Base-by-base conservation (phyloP, 2,329 filamentous ascomycete species). In the Ploettnerulaceae sp. region DNA sequence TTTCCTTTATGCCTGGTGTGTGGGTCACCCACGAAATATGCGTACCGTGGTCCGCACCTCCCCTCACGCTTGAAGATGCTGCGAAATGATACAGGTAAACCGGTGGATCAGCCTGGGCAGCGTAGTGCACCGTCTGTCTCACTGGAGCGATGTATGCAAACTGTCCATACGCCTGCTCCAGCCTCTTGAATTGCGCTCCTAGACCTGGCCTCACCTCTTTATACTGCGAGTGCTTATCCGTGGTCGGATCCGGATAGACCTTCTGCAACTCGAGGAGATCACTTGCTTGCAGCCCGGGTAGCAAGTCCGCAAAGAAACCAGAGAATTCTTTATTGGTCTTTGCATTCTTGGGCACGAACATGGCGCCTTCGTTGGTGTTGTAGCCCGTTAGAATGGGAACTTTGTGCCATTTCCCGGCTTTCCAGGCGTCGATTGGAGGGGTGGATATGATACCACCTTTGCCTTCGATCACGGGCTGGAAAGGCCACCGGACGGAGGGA, bases 301-400 rank as follows among this genome's bases (percentile, higher is more conserved):
- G 72, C 7, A 89, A 72, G 0, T 65, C 68, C 0, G 65, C 61
- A 69, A 86, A 86, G 63, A 87, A 86, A 2, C 62, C 49, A 3
- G 69, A 69, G 60, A 86, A 83, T 8, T 81, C 71, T 0, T 62
- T 65, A 8, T 73, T 66, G 2, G 67, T 69, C 11, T 69, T 65
- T 43, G 75, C 69, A 5, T 62, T 56, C 11, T 67, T 62, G 0
- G 81, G 75, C 1, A 86, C 75, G 59, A 87, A 88, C 28, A 71
- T 62, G 0, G 79, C 73, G 12, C 83, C 84, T 62, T 89, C 84
- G 57, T 87, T 81, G 29, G 78, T 76, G 64, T 81, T 82, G 68
- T 81, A 88, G 6, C 84, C 84, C 0, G 82, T 86, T 38, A 89
- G 66, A 38, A 88, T 73, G 6, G 81, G 78, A 6, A 82, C 69